Evolutionary conservation across 345 rosid genomes (phyloP), one percentile per base, ranked within the genome.

Genomic region (Populus simonii): DNA sequence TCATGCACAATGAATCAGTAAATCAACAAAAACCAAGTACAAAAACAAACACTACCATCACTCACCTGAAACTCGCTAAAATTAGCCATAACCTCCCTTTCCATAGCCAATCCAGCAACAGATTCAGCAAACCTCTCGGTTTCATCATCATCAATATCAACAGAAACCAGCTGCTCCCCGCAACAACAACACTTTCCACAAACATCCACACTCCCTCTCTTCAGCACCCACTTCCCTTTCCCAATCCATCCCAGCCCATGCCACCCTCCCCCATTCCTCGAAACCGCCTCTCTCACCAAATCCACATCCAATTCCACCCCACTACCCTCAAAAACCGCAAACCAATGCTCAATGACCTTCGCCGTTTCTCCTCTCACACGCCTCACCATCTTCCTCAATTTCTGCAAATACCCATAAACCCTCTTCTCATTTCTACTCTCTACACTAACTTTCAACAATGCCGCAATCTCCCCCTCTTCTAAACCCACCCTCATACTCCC

Each of bases 241-340:
- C 98, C 98, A 80, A 90, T 80, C 98, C 98, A 95, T 22, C 99
- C 99, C 59, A 89, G 73, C 68, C 99, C 98, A 77, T 95, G 98
- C 97, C 96, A 95, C 74, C 99, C 98, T 2, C 94, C 97, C 15
- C 98, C 98, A 75, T 93, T 95, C 83, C 80, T 92, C 71, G 74
- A 57, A 84, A 84, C 71, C 17, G 85, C 83, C 16, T 80, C 89
- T 80, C 84, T 85, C 83, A 86, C 83, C 63, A 81, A 66, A 68
- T 69, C 80, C 55, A 20, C 78, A 27, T 86, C 88, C 66, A 75
- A 72, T 74, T 82, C 81, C 66, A 16, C 79, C 39, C 83, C 79
- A 23, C 81, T 22, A 43, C 84, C 79, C 70, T 83, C 86, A 62
- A 83, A 76, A 45, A 83, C 83, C 76, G 76, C 77, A 74, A 93